Percentiles rank a stretch among this genome's conserved stretches.
These are phyloP conservation scores for Santalum album DNA, from an alignment of 164 flowering plant genomes.

Conservation along the genomic window DNA sequence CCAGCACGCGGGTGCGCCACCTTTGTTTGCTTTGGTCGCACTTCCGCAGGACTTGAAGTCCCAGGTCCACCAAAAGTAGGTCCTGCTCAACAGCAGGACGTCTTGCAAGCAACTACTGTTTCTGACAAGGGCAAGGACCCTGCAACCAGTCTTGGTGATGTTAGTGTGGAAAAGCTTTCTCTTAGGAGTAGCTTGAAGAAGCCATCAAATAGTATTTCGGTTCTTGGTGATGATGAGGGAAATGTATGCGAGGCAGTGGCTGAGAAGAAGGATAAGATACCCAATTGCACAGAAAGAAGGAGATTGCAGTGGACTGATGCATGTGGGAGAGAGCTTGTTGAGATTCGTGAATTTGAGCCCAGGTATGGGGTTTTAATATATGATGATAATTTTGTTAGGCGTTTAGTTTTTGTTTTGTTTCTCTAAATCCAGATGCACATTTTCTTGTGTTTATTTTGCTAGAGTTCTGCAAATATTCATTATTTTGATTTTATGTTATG, in stretches of 20 bases:
- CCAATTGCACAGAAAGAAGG: constrained; percentile 37
- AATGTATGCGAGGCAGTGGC: constrained; percentile 12
- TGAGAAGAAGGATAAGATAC: constrained; percentile 19
- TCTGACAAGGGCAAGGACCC: constrained; percentile 27
- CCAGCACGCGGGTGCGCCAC: constrained; percentile 71
- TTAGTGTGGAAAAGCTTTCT: constrained; percentile 19
- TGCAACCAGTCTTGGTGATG: constrained; percentile 19
- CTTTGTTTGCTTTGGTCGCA: constrained; percentile 74
- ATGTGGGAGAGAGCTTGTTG: constrained; percentile 71
- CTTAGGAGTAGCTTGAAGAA: constrained; percentile 77
- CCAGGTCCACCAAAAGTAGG: constrained; percentile 68
- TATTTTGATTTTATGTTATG: no score
- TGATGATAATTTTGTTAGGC: not conserved
- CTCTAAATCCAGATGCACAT: no score
- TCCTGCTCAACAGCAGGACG: constrained; percentile 52
- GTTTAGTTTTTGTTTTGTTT: no score
- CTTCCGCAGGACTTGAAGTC: constrained; percentile 57
- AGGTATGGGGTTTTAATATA: constrained; percentile 44
- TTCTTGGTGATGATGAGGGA: constrained; percentile 15
- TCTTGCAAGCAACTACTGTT: constrained; percentile 21
- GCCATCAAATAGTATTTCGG: constrained; percentile 22
- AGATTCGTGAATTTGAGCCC: constrained; percentile 78
- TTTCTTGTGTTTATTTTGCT: no score
- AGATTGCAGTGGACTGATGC: constrained; percentile 90
- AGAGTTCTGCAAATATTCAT: no score